Evolutionary conservation across 2,329 filamentous ascomycete genomes (phyloP).

Genomic region (Sphaerulina musiva): DNA sequence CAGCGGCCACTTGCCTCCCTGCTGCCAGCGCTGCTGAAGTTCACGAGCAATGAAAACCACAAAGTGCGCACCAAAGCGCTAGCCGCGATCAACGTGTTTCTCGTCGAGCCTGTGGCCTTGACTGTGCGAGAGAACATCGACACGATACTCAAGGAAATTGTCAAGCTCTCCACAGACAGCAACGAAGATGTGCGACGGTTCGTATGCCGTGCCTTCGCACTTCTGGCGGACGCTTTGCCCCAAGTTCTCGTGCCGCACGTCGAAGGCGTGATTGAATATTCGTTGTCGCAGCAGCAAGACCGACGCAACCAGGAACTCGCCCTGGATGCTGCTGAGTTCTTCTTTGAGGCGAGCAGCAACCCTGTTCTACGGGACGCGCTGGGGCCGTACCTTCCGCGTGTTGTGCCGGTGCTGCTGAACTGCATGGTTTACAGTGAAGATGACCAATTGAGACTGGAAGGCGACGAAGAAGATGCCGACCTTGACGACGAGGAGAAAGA

Average conservation of each 20-base stretch:
- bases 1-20: slow-evolving; percentile 82
- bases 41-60: slow-evolving; percentile 67
- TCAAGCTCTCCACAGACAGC: slow-evolving; percentile 68
- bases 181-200: slow-evolving; percentile 80
- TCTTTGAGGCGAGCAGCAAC: slow-evolving; percentile 88
- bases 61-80: slow-evolving; percentile 76
- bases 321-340: slow-evolving; percentile 93
- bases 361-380: slow-evolving; percentile 69
- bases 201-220: slow-evolving; percentile 88
- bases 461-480: slow-evolving; percentile 66
- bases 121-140: slow-evolving; percentile 77
- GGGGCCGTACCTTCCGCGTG: slow-evolving; percentile 70
- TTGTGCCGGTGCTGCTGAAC: slow-evolving; percentile 82
- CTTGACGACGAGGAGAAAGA: slow-evolving; percentile 85
- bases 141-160: slow-evolving; percentile 72
- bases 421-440: slow-evolving; percentile 97
- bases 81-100: slow-evolving; percentile 84
- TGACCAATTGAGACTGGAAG: slow-evolving; percentile 77
- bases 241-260: slow-evolving; percentile 89
- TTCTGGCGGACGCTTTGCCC: slow-evolving; percentile 82
- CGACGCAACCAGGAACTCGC: slow-evolving; percentile 79
- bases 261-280: slow-evolving; percentile 82
- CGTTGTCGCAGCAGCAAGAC: slow-evolving; percentile 79
- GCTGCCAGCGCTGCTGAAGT: slow-evolving; percentile 82
- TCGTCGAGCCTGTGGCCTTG: slow-evolving; percentile 64